Base-by-base conservation (phyloP, 192 early-diverging fungal species). In the Backusella morwellensis region DNA sequence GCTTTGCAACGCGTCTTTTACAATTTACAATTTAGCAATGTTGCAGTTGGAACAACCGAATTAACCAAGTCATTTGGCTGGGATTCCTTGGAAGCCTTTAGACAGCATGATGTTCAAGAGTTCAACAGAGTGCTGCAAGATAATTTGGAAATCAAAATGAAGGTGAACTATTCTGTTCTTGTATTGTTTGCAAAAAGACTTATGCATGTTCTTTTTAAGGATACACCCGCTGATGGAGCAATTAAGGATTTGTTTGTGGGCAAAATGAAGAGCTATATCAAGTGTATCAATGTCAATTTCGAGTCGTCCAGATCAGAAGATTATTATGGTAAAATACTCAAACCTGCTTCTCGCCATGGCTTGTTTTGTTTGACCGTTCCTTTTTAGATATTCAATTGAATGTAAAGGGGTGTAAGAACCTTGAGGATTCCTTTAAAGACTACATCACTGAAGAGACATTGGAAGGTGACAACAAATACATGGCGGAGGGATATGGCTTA, bases 71-170 rank as follows among this genome's bases (percentile, higher is more conserved):
- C 96, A 0, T 99, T 99, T 91, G 98, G 98, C 34, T 99, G 98
- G 98, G 93, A 97, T 81, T 93, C 96, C 14, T 71, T 92, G 41
- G 98, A 98, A 41, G 92, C 95, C 26, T 99, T 98, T 76, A 93
- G 91, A 89, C 97, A 99, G 86, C 98, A 99, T 79, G 98, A 99
- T 84, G 94, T 98, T n/a, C 97, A 98, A 81, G 97, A 98, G 82
- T 97, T 99, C 78, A 97, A 97, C 83, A 89, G 98, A 66, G 95
- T 98, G 14, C 86, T 99, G 63, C 96, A 97, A 82, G 97, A 99
- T 81, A 97, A 96, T 83, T 83, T 99, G 47, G 98, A 98, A 85
- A 91, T 84, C 21, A 97, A 98, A 85, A 99, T 99, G 97, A 97
- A 98, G 92, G 94, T 92, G 68, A 35, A 14, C 19, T 47, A 38